phyloP scores from a whole-genome alignment of 1,284 basidiomycete species.

The Trichosporon coremiiforme region DNA sequence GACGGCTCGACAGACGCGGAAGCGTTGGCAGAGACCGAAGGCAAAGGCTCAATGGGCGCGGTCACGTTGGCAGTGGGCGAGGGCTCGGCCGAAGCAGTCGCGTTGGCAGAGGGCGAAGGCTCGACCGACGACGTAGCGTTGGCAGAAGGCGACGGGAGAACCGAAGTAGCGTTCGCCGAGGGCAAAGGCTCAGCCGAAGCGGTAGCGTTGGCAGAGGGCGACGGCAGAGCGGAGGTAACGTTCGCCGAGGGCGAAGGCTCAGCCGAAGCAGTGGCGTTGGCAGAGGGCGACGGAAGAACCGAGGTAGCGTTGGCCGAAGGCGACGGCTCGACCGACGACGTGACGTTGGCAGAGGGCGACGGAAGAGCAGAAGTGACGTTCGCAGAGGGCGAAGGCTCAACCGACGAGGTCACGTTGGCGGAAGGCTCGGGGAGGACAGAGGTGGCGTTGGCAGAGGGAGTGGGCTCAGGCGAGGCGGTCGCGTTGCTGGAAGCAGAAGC shows the following conservation, averaged over 20 bases:
- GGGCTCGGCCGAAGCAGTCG: constrained; percentile 11
- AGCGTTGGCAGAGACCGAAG: constrained; percentile 1
- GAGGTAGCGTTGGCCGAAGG: constrained; percentile 28
- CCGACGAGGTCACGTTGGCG: constrained; percentile 16
- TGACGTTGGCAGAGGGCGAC: constrained; percentile 2
- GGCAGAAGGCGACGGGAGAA: not conserved
- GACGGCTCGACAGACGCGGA: constrained; percentile 11
- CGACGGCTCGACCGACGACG: constrained; percentile 18
- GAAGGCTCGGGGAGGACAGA: not conserved
- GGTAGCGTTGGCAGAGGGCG: constrained; percentile 6
- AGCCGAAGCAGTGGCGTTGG: constrained; percentile 7
- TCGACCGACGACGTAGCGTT: constrained; percentile 9
- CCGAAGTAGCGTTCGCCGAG: constrained; percentile 21
- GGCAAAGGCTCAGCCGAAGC: not conserved
- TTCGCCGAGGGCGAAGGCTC: constrained; percentile 20
- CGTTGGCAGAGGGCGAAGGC: constrained; percentile 19
- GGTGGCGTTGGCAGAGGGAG: constrained; percentile 17
- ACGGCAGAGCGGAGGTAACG: not conserved
- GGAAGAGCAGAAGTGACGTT: constrained; percentile 20
- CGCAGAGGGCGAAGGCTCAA: constrained; percentile 2
- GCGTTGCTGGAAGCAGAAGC: constrained; percentile 1
- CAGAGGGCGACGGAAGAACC: not conserved
- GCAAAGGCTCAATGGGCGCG: not conserved
- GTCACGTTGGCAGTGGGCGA: not conserved
- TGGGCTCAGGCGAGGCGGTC: constrained; percentile 22